These are phyloP conservation scores for Wallacemonas sp. DNA, from an alignment of 208 protist species.

Conservation along the genomic window DNA sequence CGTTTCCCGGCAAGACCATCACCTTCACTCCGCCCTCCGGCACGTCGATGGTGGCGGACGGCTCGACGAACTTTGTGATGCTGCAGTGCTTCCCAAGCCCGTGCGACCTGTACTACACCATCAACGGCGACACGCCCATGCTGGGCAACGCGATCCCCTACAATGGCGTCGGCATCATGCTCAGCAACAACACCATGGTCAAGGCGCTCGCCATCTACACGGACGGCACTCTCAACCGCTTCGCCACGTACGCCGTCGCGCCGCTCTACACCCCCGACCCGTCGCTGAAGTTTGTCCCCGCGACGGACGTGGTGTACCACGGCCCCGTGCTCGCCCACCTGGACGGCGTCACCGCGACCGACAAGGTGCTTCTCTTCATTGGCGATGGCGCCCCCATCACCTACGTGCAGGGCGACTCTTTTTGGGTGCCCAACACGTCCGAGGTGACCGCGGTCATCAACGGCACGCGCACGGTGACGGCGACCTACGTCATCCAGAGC, in stretches of 20 bases:
- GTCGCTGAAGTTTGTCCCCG: conserved; percentile 33
- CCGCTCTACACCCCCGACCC: conserved; percentile 3
- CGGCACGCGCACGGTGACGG: conserved; percentile 17
- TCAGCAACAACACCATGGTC: conserved; percentile 38
- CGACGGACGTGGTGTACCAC: conserved; percentile 30
- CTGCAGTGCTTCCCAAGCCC: conserved; percentile 50
- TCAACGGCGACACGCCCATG: conserved; percentile 30
- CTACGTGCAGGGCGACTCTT: conserved; percentile 39
- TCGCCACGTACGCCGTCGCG: conserved; percentile 44
- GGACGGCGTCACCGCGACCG: conserved; percentile 25
- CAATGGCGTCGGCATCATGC: conserved; percentile 30
- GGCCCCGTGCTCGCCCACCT: conserved; percentile 48
- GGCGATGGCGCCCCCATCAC: conserved; percentile 18
- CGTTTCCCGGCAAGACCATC: conserved; percentile 24
- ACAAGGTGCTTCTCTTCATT: conserved; percentile 37
- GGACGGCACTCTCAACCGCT: conserved; percentile 22
- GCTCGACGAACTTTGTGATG: conserved; percentile 31
- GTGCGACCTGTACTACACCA: conserved; percentile 63
- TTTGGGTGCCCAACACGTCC: conserved; percentile 51
- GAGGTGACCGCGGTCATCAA: conserved; percentile 54
- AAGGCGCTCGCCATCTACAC: conserved; percentile 42
- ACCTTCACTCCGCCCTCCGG: conserved; percentile 37
- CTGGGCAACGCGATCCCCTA: conserved; percentile 23
- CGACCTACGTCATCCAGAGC: conserved; percentile 40
- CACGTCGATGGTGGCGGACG: conserved; percentile 20